phyloP scores from a whole-genome alignment of 2,329 filamentous ascomycete genomes.

The Sporothrix curviconia region DNA sequence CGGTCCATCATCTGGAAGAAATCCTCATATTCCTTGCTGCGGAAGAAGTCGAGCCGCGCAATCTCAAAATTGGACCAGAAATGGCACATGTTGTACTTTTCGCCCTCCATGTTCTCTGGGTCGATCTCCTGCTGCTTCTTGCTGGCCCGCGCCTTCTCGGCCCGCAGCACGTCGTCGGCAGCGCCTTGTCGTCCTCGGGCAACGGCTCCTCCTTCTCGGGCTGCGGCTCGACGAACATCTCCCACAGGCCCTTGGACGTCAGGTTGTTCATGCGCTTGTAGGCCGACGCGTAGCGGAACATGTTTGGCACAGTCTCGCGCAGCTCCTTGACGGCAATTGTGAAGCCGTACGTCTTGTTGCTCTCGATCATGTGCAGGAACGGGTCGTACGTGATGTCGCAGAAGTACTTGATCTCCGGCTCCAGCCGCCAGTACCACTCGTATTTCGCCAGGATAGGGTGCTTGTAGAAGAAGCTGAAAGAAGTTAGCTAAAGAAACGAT shows the following conservation, averaged over 20 bases:
- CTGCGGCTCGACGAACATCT: constrained; percentile 92
- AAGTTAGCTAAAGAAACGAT: too few relatives aligned
- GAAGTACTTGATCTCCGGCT: constrained; percentile 99
- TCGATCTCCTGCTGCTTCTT: constrained; percentile 66
- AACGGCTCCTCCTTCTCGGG: constrained; percentile 51
- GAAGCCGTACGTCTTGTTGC: constrained; percentile 97
- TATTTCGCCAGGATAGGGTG: constrained; percentile 92
- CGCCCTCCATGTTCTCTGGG: constrained; percentile 89
- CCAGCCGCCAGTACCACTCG: constrained; percentile 98
- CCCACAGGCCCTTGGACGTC: constrained; percentile 88
- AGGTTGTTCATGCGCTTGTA: constrained; percentile 92
- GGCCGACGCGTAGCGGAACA: constrained; percentile 96
- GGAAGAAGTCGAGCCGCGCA: constrained; percentile 87
- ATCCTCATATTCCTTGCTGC: constrained; percentile 93
- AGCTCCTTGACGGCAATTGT: constrained; percentile 98
- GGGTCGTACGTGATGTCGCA: constrained; percentile 99
- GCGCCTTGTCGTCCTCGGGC: constrained; percentile 59
- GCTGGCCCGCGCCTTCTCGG: constrained; percentile 62
- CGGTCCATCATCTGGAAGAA: constrained; percentile 99
- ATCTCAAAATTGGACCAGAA: constrained; percentile 99
- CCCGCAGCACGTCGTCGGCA: constrained; percentile 69
- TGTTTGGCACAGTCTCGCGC: constrained; percentile 94
- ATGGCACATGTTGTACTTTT: constrained; percentile 99
- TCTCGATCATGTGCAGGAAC: constrained; percentile 87
- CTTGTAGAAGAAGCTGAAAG: constrained; percentile 81